Conservation (phyloP, 768 basidiomycete genomes). For the Mycena latifolia region DNA sequence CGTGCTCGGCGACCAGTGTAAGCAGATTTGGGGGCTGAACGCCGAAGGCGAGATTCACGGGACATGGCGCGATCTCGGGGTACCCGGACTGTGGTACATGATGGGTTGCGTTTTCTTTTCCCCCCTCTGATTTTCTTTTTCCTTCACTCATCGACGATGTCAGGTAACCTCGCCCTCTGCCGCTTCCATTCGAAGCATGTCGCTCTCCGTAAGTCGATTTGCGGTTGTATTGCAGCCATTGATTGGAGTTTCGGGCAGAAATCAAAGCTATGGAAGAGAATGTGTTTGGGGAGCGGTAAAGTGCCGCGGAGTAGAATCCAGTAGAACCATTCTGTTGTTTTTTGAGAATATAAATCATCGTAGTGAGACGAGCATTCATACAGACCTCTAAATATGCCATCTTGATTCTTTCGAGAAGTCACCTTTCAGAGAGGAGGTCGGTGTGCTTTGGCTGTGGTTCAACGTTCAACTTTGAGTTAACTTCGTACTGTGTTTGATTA, state of each 20-base stretch:
- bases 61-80: slow-evolving; percentile 62
- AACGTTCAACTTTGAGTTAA: too few species aligned
- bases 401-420: too few species aligned
- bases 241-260: slow-evolving; percentile 51
- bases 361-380: too few species aligned
- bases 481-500: too few species aligned
- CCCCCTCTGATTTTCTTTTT: slow-evolving; percentile 33
- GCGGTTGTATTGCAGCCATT: neutral
- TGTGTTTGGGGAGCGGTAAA: slow-evolving; percentile 51
- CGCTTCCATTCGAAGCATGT: slow-evolving; percentile 78
- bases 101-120: slow-evolving; percentile 49
- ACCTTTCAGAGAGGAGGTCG: too few species aligned
- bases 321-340: too few species aligned
- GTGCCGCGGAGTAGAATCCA: slow-evolving; percentile 1
- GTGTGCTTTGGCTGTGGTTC: too few species aligned
- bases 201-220: slow-evolving; percentile 68
- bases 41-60: slow-evolving; percentile 73
- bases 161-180: slow-evolving; percentile 70
- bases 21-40: slow-evolving; percentile 72
- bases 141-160: neutral
- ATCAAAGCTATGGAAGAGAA: slow-evolving; percentile 77
- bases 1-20: slow-evolving; percentile 57
- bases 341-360: too few species aligned
- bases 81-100: slow-evolving; percentile 70
- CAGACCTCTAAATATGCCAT: too few species aligned